These are phyloP conservation scores for Cytospora paraplurivora DNA, from an alignment of 2,329 filamentous ascomycete genomes.

Conservation along the genomic window DNA sequence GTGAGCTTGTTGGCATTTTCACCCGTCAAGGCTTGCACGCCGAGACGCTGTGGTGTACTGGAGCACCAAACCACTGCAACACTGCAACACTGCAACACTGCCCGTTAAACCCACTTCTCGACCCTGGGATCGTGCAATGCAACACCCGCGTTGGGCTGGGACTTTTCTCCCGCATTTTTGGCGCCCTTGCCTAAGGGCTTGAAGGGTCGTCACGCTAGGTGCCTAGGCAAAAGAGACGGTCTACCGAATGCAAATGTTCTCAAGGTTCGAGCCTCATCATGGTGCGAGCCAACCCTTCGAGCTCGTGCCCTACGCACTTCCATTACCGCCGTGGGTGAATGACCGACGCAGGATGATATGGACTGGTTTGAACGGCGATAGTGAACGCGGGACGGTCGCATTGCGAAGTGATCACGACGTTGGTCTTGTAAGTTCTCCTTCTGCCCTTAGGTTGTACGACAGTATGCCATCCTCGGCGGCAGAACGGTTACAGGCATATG, in stretches of 20 bases:
- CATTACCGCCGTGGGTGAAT: no score
- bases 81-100: background rate
- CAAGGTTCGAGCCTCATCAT: no score
- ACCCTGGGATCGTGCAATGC: background rate
- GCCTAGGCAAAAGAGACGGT: no score
- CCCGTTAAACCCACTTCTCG: background rate
- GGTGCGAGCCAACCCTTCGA: no score
- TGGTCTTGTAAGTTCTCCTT: background rate
- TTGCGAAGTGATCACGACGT: no score
- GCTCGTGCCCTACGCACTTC: no score
- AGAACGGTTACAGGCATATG: background rate
- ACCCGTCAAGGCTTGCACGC: background rate
- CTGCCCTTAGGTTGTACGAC: background rate
- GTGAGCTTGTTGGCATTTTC: background rate
- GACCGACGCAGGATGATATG: no score
- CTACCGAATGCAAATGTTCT: no score
- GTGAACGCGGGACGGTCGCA: no score
- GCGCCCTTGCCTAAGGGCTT: background rate
- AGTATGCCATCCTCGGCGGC: background rate
- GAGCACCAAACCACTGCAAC: background rate
- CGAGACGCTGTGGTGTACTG: background rate
- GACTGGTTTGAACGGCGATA: no score
- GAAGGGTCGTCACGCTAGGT: background rate
- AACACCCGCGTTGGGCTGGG: slow-evolving; percentile 4
- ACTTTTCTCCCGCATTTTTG: background rate